phyloP scores from a whole-genome alignment of 345 rosid species.

The Eucalyptus victrix region DNA sequence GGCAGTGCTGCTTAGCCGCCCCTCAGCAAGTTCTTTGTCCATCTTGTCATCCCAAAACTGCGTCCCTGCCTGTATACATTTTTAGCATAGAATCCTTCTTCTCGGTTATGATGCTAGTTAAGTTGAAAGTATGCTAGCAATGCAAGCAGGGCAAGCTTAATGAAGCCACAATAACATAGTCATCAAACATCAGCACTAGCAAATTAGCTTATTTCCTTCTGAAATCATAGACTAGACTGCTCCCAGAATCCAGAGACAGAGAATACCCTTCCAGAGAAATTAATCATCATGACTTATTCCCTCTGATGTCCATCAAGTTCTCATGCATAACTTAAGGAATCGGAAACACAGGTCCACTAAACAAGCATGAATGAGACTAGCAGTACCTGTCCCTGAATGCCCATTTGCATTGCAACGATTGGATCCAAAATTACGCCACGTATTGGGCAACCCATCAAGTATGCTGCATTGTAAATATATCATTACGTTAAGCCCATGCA shows the following conservation, averaged over 20 bases:
- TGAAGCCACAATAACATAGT: not conserved
- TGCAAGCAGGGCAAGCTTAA: not conserved
- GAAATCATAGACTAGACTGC: not conserved
- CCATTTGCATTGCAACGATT: slow-evolving; percentile 80
- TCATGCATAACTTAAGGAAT: not conserved
- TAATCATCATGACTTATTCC: not conserved
- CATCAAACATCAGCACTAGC: not conserved
- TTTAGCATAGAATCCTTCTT: not conserved
- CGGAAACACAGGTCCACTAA: not conserved
- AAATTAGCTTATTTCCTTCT: not conserved
- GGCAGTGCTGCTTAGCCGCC: slow-evolving; percentile 57
- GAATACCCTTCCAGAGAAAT: not conserved
- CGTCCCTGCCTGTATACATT: slow-evolving; percentile 69
- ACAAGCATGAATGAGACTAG: not conserved
- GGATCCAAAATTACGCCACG: slow-evolving; percentile 95
- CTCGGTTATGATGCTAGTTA: not conserved
- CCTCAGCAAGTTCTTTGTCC: slow-evolving; percentile 80
- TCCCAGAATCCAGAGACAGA: not conserved
- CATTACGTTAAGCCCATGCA: not conserved
- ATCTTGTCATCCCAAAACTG: slow-evolving; percentile 95
- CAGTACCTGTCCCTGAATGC: slow-evolving; percentile 89
- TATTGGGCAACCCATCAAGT: slow-evolving; percentile 94
- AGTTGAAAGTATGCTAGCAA: not conserved
- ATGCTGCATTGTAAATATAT: slow-evolving; percentile 30
- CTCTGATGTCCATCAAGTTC: not conserved